A percentile compares a stretch with the other conserved stretches of the same genome.
These are phyloP conservation scores for Lotus japonicus DNA, from an alignment of 306 rosid genomes.

Conservation along the genomic window DNA sequence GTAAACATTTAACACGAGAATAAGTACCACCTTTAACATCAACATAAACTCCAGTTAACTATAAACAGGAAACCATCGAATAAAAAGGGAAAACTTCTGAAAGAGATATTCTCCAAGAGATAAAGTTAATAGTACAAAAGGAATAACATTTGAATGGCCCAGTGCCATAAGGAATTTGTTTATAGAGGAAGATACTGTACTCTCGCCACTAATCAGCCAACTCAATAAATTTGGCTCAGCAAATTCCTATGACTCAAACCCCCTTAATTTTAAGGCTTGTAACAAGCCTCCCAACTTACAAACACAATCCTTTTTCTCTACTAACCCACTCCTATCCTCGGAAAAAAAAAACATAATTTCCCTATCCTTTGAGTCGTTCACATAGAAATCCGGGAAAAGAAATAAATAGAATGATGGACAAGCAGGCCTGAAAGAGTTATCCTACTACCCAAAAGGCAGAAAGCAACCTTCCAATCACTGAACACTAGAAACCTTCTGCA, in stretches of 20 bases:
- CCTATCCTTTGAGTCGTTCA: background rate
- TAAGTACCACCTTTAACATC: too few species aligned
- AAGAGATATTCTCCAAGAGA: too few species aligned
- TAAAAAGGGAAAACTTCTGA: too few species aligned
- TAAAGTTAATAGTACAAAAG: background rate
- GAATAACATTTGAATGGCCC: background rate
- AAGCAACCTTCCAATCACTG: background rate
- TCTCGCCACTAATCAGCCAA: background rate
- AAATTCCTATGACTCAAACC: background rate
- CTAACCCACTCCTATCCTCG: background rate
- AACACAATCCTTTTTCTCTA: too few species aligned
- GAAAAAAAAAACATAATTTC: too few species aligned
- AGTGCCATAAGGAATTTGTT: background rate
- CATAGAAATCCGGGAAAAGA: background rate
- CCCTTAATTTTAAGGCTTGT: too few species aligned
- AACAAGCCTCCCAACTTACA: too few species aligned
- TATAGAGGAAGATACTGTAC: background rate
- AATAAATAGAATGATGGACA: background rate
- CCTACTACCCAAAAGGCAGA: background rate
- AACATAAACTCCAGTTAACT: background rate
- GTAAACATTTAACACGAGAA: background rate
- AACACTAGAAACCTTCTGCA: background rate
- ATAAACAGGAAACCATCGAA: background rate
- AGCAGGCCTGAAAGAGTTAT: background rate
- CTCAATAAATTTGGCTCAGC: background rate